phyloP scores from a whole-genome alignment of 1,284 basidiomycete species.

The Trichosporon ovoides region DNA sequence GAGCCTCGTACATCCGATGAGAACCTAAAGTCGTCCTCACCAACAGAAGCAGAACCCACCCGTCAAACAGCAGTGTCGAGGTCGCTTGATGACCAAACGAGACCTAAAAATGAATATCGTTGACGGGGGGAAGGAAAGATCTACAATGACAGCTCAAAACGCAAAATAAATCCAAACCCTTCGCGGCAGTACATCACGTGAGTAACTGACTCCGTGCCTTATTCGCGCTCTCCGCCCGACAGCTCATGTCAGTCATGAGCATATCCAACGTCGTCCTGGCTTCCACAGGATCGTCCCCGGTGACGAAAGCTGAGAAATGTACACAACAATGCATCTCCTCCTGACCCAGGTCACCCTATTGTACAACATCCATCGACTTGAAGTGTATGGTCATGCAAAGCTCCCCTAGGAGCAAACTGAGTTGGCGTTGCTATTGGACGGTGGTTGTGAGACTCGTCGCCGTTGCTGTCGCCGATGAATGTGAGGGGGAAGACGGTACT shows the following conservation, averaged over 20 bases:
- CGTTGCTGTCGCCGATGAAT: background rate
- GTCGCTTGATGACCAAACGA: background rate
- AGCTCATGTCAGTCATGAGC: no score
- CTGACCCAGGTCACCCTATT: background rate
- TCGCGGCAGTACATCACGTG: background rate
- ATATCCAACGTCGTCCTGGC: no score
- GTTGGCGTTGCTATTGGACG: background rate
- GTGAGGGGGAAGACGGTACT: background rate
- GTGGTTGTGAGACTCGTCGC: background rate
- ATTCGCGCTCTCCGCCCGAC: no score
- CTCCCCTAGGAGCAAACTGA: background rate
- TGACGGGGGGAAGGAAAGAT: slow-evolving; percentile 6
- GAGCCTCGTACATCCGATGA: background rate
- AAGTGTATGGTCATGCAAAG: background rate
- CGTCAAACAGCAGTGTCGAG: slow-evolving; percentile 3
- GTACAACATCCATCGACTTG: background rate
- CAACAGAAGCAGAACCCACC: background rate
- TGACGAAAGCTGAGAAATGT: no score
- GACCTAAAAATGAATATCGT: background rate
- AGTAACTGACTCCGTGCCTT: background rate
- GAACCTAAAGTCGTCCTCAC: background rate
- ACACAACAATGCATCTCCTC: no score
- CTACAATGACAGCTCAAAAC: background rate
- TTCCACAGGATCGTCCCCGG: no score
- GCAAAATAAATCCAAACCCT: slow-evolving; percentile 6